phyloP scores from a whole-genome alignment of 2,329 filamentous ascomycete species.

The Trichoderma lentiforme region DNA sequence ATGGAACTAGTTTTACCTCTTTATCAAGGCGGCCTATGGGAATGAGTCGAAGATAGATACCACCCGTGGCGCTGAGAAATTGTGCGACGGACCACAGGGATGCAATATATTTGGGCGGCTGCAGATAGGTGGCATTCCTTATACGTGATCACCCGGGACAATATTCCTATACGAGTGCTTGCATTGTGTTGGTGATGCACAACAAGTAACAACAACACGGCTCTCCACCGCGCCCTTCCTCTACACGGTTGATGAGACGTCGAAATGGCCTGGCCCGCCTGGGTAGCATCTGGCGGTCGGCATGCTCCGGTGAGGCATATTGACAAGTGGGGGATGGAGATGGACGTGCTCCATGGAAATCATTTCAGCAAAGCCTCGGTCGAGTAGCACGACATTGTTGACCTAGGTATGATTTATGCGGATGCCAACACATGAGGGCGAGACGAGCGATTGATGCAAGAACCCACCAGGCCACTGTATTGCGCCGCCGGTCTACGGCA shows the following conservation, averaged over 20 bases:
- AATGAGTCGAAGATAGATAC: neutral
- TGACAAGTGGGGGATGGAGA: neutral
- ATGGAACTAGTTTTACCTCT: neutral
- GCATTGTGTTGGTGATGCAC: neutral
- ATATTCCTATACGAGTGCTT: neutral
- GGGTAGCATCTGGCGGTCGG: neutral
- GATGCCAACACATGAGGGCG: neutral
- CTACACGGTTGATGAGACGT: neutral
- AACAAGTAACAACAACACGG: neutral
- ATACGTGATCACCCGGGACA: neutral
- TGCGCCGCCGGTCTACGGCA: neutral
- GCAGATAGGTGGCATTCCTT: neutral
- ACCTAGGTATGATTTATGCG: neutral
- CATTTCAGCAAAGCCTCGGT: neutral
- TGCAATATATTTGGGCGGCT: neutral
- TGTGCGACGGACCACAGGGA: neutral
- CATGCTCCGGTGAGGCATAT: neutral
- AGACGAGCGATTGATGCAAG: neutral
- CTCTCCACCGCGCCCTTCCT: neutral
- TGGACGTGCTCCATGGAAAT: neutral
- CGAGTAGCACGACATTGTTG: neutral
- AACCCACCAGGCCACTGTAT: neutral
- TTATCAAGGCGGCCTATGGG: neutral
- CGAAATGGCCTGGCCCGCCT: neutral
- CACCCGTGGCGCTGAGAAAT: neutral